Conservation (phyloP, 192 early-diverging fungal species). For the Backusella circina region DNA sequence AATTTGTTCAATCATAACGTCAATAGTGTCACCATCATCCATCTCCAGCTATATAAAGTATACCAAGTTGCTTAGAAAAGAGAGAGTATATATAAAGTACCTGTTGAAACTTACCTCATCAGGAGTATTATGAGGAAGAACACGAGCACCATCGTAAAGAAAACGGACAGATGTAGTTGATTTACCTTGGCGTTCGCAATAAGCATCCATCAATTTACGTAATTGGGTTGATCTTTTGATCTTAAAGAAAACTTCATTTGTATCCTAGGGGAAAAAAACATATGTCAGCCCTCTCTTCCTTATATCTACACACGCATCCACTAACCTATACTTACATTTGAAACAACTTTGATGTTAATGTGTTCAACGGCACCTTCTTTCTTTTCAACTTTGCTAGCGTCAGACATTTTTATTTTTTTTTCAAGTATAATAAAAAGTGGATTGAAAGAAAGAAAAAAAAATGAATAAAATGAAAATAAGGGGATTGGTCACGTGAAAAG, state of each 20-base stretch:
- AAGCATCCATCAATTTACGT: constrained; percentile 93
- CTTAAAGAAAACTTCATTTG: constrained; percentile 88
- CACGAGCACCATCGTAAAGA: constrained; percentile 85
- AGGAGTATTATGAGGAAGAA: constrained; percentile 77
- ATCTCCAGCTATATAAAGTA: constrained; percentile 75
- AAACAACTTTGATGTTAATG: constrained; percentile 90
- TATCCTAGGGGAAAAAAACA: constrained; percentile 50
- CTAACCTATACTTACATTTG: constrained; percentile 58
- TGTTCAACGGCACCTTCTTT: constrained; percentile 61
- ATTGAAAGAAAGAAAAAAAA: not conserved
- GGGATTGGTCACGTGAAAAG: not conserved
- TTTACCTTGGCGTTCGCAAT: constrained; percentile 84
- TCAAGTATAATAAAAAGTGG: not conserved
- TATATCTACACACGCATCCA: not conserved
- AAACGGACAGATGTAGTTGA: constrained; percentile 76
- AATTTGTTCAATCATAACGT: constrained; percentile 89
- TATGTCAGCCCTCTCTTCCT: not conserved
- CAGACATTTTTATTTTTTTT: constrained; percentile 21
- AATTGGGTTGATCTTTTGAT: constrained; percentile 92
- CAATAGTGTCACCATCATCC: constrained; percentile 94
- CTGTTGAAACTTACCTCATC: constrained; percentile 63
- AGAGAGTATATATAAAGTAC: too few species aligned
- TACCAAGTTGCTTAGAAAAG: too few species aligned
- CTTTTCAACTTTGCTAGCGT: constrained; percentile 28
- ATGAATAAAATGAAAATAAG: not conserved